Conservation (phyloP, 441 rosid genomes). For the Kokia cookei region DNA sequence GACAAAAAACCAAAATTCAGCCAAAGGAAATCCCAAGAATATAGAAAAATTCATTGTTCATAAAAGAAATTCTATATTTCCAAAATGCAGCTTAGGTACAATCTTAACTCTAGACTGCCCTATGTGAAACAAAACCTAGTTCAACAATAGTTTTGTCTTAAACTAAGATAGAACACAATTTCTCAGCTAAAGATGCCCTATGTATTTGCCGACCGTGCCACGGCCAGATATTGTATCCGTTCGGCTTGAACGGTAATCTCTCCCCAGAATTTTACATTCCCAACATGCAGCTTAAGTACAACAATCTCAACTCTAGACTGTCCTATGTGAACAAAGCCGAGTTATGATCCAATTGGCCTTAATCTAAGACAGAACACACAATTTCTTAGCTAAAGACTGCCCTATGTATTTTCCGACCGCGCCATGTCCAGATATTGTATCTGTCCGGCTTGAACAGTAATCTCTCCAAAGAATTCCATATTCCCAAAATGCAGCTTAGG, state of each 20-base stretch:
- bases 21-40: background rate
- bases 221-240: constrained; percentile 84
- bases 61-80: background rate
- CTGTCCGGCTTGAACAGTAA: constrained; percentile 69
- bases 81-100: background rate
- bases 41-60: background rate
- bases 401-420: too few species aligned
- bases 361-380: background rate
- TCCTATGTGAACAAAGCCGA: background rate
- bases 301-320: background rate
- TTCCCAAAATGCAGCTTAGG: background rate
- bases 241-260: constrained; percentile 78
- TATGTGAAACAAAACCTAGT: too few species aligned
- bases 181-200: background rate
- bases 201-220: constrained; percentile 91
- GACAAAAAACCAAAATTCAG: constrained; percentile 19
- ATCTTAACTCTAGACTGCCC: too few species aligned
- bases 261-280: constrained; percentile 17
- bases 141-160: too few species aligned
- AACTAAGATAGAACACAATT: too few species aligned
- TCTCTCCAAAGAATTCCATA: constrained; percentile 36
- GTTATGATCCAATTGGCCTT: background rate
- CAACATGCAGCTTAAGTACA: background rate
- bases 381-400: background rate
- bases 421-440: too few species aligned